Percentiles rank a stretch among this genome's conserved stretches.
These are phyloP conservation scores for Colletotrichum sidae DNA, from an alignment of 2,329 filamentous ascomycete species.

Conservation along the genomic window DNA sequence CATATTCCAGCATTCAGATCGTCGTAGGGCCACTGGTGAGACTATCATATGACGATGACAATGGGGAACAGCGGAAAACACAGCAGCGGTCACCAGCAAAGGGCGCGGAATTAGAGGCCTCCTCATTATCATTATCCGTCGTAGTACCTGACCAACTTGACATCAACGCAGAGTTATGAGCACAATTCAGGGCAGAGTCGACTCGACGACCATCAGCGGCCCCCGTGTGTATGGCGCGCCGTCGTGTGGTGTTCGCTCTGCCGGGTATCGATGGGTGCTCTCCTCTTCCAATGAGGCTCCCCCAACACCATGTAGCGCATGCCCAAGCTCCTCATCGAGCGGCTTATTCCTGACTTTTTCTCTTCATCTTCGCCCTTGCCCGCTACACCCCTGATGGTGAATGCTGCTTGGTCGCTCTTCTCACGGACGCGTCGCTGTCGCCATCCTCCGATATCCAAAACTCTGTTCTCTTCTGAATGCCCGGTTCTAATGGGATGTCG, in stretches of 20 bases:
- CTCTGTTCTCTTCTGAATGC: slow-evolving; percentile 40
- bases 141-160: background rate
- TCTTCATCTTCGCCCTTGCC: background rate
- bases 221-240: no score
- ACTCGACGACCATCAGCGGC: background rate
- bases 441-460: slow-evolving; percentile 38
- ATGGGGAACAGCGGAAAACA: background rate
- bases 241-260: slow-evolving; percentile 2
- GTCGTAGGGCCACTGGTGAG: background rate
- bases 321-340: slow-evolving; percentile 5
- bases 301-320: slow-evolving; percentile 14
- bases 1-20: no score
- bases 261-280: slow-evolving; percentile 27
- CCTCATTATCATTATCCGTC: slow-evolving; percentile 25
- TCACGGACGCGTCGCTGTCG: slow-evolving; percentile 2
- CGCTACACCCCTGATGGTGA: background rate
- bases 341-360: background rate
- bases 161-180: background rate
- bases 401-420: background rate
- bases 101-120: background rate
- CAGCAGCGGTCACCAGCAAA: background rate
- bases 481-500: slow-evolving; percentile 39
- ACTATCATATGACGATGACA: background rate
- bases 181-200: slow-evolving; percentile 15
- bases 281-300: background rate